phyloP scores from a whole-genome alignment of 176 grass and related monocot species.

The Triticum turgidum region DNA sequence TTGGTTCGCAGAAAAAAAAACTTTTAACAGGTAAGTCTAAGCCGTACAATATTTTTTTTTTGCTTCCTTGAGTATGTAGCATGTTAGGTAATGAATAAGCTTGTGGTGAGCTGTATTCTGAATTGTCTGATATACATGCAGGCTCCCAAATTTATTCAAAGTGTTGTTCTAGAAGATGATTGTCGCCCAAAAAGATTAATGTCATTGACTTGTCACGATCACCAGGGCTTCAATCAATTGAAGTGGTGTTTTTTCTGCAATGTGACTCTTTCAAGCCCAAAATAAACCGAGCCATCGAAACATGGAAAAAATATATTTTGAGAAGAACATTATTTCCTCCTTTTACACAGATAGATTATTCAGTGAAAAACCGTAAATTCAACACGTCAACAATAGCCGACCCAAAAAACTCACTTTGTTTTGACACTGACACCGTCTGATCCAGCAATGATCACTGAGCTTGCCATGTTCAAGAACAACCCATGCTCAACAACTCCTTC shows the following conservation, averaged over 20 bases:
- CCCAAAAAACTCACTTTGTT: slow-evolving; percentile 57
- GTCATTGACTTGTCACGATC: background rate
- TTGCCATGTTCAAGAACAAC: slow-evolving; percentile 93
- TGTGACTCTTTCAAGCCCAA: background rate
- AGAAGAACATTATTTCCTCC: slow-evolving; percentile 32
- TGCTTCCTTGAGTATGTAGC: background rate
- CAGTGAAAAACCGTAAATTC: slow-evolving; percentile 10
- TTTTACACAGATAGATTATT: slow-evolving; percentile 37
- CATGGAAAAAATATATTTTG: slow-evolving; percentile 32
- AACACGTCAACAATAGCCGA: slow-evolving; percentile 26
- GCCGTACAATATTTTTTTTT: background rate
- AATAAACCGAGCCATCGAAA: background rate
- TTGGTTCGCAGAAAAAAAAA: no score
- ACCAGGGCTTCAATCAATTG: background rate
- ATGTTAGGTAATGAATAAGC: background rate
- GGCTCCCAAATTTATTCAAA: background rate
- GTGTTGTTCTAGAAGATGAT: background rate
- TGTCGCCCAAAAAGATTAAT: background rate
- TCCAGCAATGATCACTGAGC: slow-evolving; percentile 88
- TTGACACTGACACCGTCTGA: slow-evolving; percentile 75
- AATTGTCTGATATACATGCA: background rate
- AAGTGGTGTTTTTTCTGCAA: background rate
- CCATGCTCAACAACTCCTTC: slow-evolving; percentile 98
- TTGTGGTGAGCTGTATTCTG: background rate
- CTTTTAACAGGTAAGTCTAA: background rate